phyloP scores from a whole-genome alignment of 2,329 filamentous ascomycete genomes.

The Cadophora malorum region DNA sequence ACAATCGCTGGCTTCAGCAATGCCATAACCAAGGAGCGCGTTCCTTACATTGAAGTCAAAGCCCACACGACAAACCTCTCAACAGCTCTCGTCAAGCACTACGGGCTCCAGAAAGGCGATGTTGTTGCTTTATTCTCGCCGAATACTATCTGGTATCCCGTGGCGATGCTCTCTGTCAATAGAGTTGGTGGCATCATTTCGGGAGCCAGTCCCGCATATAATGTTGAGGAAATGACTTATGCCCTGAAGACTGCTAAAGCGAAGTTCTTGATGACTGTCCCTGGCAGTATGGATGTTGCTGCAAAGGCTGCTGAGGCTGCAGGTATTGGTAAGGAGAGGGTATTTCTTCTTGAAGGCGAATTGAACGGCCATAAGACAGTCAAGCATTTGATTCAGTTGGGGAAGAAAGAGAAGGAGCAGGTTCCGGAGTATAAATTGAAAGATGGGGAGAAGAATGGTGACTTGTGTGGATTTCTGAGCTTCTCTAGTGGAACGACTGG shows the following conservation, averaged over 20 bases:
- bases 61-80: conserved; percentile 63
- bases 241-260: conserved; percentile 63
- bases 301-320: conserved; percentile 59
- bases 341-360: conserved; percentile 64
- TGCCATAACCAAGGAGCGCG: conserved; percentile 61
- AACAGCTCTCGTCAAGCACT: conserved; percentile 62
- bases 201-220: conserved; percentile 70
- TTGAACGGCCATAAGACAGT: conserved; percentile 57
- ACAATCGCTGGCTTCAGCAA: conserved; percentile 55
- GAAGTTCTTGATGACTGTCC: conserved; percentile 63
- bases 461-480: conserved; percentile 59
- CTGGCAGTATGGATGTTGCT: conserved; percentile 60
- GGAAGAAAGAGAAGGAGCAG: conserved; percentile 50
- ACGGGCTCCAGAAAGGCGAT: conserved; percentile 60
- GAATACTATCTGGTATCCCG: conserved; percentile 72
- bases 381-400: conserved; percentile 47
- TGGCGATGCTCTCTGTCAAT: conserved; percentile 64
- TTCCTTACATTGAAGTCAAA: conserved; percentile 65
- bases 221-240: conserved; percentile 71
- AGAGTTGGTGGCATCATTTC: conserved; percentile 61
- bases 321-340: conserved; percentile 56
- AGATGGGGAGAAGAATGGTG: conserved; percentile 59
- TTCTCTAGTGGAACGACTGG: conserved; percentile 63
- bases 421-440: conserved; percentile 56
- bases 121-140: conserved; percentile 66